Conservation (phyloP, 176 grass and related monocot genomes). For the Echinochloa phyllopogon region DNA sequence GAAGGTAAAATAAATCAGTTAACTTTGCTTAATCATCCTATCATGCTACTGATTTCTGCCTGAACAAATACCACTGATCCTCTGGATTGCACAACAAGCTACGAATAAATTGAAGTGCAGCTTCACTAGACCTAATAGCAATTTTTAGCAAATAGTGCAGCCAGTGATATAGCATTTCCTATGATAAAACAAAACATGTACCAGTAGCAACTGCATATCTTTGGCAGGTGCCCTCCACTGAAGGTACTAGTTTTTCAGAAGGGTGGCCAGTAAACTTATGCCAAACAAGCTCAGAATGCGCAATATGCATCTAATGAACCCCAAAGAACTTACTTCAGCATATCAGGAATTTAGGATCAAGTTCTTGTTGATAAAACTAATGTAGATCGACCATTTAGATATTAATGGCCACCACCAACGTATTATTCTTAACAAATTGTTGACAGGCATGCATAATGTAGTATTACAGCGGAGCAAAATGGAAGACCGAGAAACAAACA, state of each 20-base stretch:
- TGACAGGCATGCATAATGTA: background rate
- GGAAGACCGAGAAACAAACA: conserved; percentile 5
- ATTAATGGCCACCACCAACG: background rate
- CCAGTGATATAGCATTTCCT: background rate
- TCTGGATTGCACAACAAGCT: conserved; percentile 19
- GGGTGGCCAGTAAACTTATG: conserved; percentile 1
- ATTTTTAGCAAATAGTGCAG: background rate
- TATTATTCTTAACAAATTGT: conserved; percentile 20
- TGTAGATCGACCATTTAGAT: conserved; percentile 10
- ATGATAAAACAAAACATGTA: background rate
- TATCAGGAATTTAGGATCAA: conserved; percentile 6
- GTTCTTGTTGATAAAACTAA: conserved; percentile 17
- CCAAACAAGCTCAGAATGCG: background rate
- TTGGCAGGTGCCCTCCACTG: background rate
- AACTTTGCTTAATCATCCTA: conserved; percentile 30
- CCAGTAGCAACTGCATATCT: background rate
- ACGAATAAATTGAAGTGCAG: background rate
- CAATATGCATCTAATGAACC: conserved; percentile 12
- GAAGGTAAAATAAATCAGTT: conserved; percentile 13
- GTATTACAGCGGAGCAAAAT: background rate
- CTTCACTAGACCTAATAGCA: background rate
- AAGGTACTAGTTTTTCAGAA: conserved; percentile 35
- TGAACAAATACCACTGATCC: conserved; percentile 7
- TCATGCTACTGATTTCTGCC: background rate
- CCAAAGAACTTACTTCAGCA: background rate